Evolutionary conservation across 169 alveolate species (phyloP), one percentile per base, ranked within the genome.

Genomic region (Plasmodium inui): DNA sequence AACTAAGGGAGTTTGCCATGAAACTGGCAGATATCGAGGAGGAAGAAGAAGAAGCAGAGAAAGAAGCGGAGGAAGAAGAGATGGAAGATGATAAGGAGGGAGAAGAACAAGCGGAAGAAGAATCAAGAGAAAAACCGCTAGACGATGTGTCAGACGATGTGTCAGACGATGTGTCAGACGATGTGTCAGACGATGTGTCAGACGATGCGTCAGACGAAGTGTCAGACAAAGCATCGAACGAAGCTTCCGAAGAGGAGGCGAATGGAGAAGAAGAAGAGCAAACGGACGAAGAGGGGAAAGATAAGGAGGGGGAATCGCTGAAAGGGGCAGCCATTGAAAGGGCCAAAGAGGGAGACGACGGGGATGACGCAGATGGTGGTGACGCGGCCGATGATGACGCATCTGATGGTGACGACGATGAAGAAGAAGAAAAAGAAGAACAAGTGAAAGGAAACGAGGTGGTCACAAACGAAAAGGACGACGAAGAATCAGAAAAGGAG

Each of bases 71-170:
- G 22, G 78, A 73, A 44, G 44, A 10, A 1, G 50, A 19, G 44
- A 72, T 17, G 28, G 76, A 84, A 46, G 34, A 67, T 6, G 67
- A 67, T 19, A 37, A 22, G 22, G 83, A 83, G 46, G 44, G 19
- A 9, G 93, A 72, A 9, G 61, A 86, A 0, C 82, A 86, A 6
- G 93, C 37, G 1, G 86, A 34, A 26, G 93, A 86, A 2, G 82
- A 32, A 19, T 0, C 80, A 57, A 2, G 76, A 44, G n/a, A 76
- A 85, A 0, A 76, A 73, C 70, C 3, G 81, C 26, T 1, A 53
- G 80, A 34, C 79, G 30, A 10, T 79, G 44, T 26, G 37, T 26
- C 30, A 67, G 76, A 37, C 30, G 92, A 70, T 0, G 72, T 6
- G 19, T 80, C 39, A 0, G 80, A 83, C 1, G 50, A 73, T 0